These are phyloP conservation scores for Penicillium olsonii DNA, from an alignment of 2,329 filamentous ascomycete genomes.

Conservation along the genomic window DNA sequence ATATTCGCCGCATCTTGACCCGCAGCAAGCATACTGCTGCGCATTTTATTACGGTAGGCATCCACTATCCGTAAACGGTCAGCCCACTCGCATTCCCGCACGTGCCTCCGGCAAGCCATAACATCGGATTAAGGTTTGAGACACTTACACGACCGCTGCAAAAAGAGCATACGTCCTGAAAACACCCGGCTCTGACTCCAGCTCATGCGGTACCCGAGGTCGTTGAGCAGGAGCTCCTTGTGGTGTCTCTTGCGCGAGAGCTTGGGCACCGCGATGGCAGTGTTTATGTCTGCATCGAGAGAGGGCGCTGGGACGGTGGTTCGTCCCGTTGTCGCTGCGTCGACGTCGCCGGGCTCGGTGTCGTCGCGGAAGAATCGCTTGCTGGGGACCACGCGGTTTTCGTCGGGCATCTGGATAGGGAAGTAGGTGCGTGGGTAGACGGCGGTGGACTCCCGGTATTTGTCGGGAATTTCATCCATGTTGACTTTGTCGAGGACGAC, in stretches of 20 bases:
- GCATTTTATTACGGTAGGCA: slow-evolving; percentile 89
- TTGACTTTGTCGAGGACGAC: slow-evolving; percentile 92
- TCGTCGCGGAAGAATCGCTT: slow-evolving; percentile 74
- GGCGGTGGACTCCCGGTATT: slow-evolving; percentile 84
- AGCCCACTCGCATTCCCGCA: slow-evolving; percentile 8
- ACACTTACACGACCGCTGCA: slow-evolving; percentile 85
- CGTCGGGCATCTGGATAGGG: slow-evolving; percentile 87
- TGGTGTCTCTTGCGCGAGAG: slow-evolving; percentile 69
- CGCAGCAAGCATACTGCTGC: slow-evolving; percentile 74
- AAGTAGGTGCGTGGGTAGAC: slow-evolving; percentile 93
- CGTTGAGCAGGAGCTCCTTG: slow-evolving; percentile 89
- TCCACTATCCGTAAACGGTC: slow-evolving; percentile 64
- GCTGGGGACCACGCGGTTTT: slow-evolving; percentile 68
- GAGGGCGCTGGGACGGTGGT: slow-evolving; percentile 61
- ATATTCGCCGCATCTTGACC: slow-evolving; percentile 73
- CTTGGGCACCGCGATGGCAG: slow-evolving; percentile 72
- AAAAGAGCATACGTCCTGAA: slow-evolving; percentile 78
- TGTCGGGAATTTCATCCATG: slow-evolving; percentile 94
- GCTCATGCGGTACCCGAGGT: slow-evolving; percentile 91
- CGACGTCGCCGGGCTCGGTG: slow-evolving; percentile 56
- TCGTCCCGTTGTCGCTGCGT: slow-evolving; percentile 39
- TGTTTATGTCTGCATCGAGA: slow-evolving; percentile 66
- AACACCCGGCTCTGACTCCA: slow-evolving; percentile 96
- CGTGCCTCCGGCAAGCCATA: slow-evolving; percentile 8
- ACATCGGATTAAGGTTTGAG: not conserved